These are phyloP conservation scores for Diplodia intermedia DNA, from an alignment of 2,329 filamentous ascomycete genomes.

Conservation along the genomic window DNA sequence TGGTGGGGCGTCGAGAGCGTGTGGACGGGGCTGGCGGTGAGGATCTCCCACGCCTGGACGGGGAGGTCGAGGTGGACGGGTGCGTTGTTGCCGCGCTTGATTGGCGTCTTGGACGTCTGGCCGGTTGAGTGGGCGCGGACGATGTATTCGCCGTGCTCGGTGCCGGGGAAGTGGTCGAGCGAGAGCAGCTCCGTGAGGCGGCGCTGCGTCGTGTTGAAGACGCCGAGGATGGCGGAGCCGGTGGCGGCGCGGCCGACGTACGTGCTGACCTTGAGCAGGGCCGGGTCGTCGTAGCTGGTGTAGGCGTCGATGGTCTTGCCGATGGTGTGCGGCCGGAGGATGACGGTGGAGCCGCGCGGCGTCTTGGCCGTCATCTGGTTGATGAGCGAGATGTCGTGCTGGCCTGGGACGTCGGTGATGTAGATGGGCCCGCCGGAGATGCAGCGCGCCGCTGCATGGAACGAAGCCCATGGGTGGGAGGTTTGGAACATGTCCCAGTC, in stretches of 20 bases:
- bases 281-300: constrained; percentile 73
- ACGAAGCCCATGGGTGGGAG: constrained; percentile 72
- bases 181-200: constrained; percentile 72
- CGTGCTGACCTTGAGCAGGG: constrained; percentile 77
- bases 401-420: constrained; percentile 86
- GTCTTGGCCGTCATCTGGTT: constrained; percentile 81
- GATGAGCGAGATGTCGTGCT: constrained; percentile 79
- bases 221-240: constrained; percentile 77
- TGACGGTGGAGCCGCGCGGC: constrained; percentile 70
- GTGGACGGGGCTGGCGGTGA: constrained; percentile 74
- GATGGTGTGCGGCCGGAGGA: constrained; percentile 77
- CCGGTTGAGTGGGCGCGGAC: constrained; percentile 75
- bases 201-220: constrained; percentile 79
- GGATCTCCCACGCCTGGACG: constrained; percentile 76
- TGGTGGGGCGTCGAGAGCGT: constrained; percentile 44
- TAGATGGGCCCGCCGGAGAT: constrained; percentile 92
- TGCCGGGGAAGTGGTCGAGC: constrained; percentile 75
- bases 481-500: constrained; percentile 84
- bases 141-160: constrained; percentile 68
- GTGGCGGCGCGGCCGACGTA: constrained; percentile 73
- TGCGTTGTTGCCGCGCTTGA: constrained; percentile 51
- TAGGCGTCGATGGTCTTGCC: constrained; percentile 79
- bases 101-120: constrained; percentile 61
- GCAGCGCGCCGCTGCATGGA: constrained; percentile 89
- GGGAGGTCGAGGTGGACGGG: constrained; percentile 66